Evolutionary conservation across 345 rosid species (phyloP).

Genomic region (Melastoma malabathricum): DNA sequence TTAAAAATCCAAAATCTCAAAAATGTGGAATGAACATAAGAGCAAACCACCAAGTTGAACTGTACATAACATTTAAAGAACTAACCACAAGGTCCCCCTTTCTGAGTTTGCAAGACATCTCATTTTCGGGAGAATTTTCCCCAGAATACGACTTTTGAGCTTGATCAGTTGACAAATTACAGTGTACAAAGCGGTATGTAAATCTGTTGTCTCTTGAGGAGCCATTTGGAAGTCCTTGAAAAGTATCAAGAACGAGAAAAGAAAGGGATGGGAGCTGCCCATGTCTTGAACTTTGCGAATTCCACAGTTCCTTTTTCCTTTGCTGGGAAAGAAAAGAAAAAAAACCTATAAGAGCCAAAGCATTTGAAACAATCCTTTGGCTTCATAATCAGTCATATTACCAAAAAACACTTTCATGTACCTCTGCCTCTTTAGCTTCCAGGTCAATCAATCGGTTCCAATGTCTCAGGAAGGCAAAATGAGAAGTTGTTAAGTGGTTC

Average conservation of each 20-base stretch:
- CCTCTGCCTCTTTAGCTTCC: constrained; percentile 89
- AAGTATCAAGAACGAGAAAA: constrained; percentile 66
- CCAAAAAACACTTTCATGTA: constrained; percentile 11
- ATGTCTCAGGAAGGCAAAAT: constrained; percentile 45
- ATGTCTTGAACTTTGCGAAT: constrained; percentile 27
- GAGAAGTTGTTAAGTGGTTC: constrained; percentile 55
- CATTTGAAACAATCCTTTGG: no score
- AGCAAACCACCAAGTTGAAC: no score
- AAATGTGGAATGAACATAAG: no score
- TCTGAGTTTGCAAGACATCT: constrained; percentile 49
- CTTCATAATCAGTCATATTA: no score
- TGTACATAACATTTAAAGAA: background rate
- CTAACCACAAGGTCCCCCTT: constrained; percentile 86
- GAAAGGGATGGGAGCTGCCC: constrained; percentile 38
- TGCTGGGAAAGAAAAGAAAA: constrained; percentile 36
- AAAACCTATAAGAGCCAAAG: background rate
- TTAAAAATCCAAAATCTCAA: no score
- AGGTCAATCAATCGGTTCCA: constrained; percentile 82
- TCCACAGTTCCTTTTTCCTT: constrained; percentile 42
- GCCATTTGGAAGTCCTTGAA: constrained; percentile 25
- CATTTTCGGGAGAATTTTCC: constrained; percentile 22
- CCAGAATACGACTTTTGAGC: constrained; percentile 16
- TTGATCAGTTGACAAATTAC: constrained; percentile 18
- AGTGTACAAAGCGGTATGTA: constrained; percentile 60
- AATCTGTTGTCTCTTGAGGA: constrained; percentile 44